Evolutionary conservation across 306 rosid species (phyloP), one percentile per base, ranked within the genome.

Genomic region (Mimosa pudica): DNA sequence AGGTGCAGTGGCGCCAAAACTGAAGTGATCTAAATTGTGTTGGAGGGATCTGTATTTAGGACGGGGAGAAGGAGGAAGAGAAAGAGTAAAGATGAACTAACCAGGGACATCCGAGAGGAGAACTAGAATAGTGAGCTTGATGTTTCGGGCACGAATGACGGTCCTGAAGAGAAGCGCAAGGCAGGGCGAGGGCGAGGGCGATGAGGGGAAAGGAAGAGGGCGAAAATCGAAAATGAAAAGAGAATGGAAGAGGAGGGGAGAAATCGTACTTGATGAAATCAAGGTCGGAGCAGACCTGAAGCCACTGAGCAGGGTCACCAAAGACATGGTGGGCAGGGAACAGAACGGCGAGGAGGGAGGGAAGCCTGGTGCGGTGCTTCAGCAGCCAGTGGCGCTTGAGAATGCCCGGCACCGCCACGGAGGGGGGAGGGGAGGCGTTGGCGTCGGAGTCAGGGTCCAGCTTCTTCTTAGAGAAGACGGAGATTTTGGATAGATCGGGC

Each of bases 251-350:
- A 10, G 64, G 61, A 0, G 24, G 36, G 2, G 41, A 76, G 63
- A 64, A 76, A 18, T 9, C 80, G 18, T 85, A 87, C 94, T 88
- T 93, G 87, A 95, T 86, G 76, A 81, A 82, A 82, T 95, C 99
- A 74, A 95, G 86, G 82, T 93, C 93, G 82, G 98, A 91, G 90
- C 97, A 95, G 87, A 95, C 88, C 57, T 87, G 93, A 57, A 88
- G 97, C 98, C 97, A 93, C 77, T 84, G 96, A 17, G 92, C 87
- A 16, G 99, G 97, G 77, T 95, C 99, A 5, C 92, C 96, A 10
- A 89, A 83, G 58, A 95, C 86, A 55, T 88, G 92, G 20, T 85
- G 83, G 0, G 92, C 82, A 16, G 90, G 84, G 80, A 93, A 87
- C 17, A 95, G 86, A 0, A 88, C 89, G 62, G 93, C 94, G 36